Evolutionary conservation across 306 rosid species (phyloP).

Genomic region (Canavalia gladiata): DNA sequence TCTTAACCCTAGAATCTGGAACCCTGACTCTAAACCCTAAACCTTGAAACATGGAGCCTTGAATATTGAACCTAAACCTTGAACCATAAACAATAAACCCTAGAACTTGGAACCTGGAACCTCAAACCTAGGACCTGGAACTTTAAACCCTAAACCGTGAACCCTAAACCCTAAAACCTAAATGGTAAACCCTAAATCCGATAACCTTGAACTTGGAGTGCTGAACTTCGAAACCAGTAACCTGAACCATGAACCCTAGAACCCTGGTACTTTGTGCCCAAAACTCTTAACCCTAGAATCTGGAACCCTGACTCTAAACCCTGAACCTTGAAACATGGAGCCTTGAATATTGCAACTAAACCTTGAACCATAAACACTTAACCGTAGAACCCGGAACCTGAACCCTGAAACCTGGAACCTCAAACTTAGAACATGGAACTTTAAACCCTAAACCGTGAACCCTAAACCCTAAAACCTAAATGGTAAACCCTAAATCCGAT

Average conservation of each 20-base stretch:
- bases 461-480: too few relatives aligned
- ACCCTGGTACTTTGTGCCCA: too few relatives aligned
- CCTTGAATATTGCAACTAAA: too few relatives aligned
- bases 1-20: not conserved
- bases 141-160: not conserved
- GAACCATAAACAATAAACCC: conserved; percentile 15
- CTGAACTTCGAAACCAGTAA: too few relatives aligned
- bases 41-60: too few relatives aligned
- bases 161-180: not conserved
- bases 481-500: too few relatives aligned
- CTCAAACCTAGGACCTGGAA: conserved; percentile 10
- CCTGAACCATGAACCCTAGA: not conserved
- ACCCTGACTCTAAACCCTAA: not conserved
- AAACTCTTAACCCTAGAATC: too few relatives aligned
- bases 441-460: conserved; percentile 36
- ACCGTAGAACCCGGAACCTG: not conserved
- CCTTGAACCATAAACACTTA: not conserved
- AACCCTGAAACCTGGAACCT: not conserved
- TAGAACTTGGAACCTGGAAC: not conserved
- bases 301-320: conserved; percentile 36
- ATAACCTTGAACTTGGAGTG: too few relatives aligned
- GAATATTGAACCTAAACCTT: too few relatives aligned
- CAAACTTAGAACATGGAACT: conserved; percentile 12
- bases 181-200: conserved; percentile 4
- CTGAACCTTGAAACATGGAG: not conserved